Conservation (phyloP, 2,329 filamentous ascomycete genomes). For the Nemania sp. region DNA sequence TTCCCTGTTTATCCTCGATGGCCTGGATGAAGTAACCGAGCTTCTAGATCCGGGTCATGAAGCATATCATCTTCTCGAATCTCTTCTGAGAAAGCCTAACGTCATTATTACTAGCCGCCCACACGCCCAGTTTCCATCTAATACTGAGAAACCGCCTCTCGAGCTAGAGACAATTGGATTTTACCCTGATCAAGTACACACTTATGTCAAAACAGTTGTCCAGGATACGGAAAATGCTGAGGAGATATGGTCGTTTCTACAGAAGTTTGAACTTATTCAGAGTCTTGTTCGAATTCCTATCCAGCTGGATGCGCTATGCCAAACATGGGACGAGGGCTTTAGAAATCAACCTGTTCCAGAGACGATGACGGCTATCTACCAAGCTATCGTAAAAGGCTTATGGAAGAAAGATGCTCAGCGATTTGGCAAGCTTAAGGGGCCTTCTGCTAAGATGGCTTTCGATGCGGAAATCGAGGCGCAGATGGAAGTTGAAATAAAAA, state of each 20-base stretch:
- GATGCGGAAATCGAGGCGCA: constrained; percentile 26
- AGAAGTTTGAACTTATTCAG: constrained; percentile 40
- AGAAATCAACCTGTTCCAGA: constrained; percentile 19
- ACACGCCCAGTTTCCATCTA: constrained; percentile 22
- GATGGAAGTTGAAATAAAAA: constrained; percentile 30
- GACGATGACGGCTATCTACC: constrained; percentile 46
- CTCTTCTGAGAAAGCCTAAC: constrained; percentile 34
- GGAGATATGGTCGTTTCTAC: constrained; percentile 43
- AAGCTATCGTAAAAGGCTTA: constrained; percentile 41
- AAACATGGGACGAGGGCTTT: constrained; percentile 40
- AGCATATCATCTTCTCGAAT: background rate
- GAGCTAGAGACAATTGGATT: constrained; percentile 49
- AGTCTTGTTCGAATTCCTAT: constrained; percentile 48
- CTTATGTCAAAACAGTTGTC: constrained; percentile 37
- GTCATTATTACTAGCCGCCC: constrained; percentile 49
- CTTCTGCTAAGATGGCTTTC: constrained; percentile 5
- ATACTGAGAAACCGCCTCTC: constrained; percentile 34
- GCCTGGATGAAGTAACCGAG: constrained; percentile 47
- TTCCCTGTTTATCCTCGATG: constrained; percentile 49
- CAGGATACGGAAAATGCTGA: constrained; percentile 22
- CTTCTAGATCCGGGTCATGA: background rate
- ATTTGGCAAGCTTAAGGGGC: constrained; percentile 32
- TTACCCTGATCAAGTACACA: constrained; percentile 41
- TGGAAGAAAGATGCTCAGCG: constrained; percentile 45
- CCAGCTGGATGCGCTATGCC: constrained; percentile 51